Evolutionary conservation across 495 filamentous ascomycete genomes (phyloP), one percentile per base, ranked within the genome.

Genomic region (Xylaria scruposa): DNA sequence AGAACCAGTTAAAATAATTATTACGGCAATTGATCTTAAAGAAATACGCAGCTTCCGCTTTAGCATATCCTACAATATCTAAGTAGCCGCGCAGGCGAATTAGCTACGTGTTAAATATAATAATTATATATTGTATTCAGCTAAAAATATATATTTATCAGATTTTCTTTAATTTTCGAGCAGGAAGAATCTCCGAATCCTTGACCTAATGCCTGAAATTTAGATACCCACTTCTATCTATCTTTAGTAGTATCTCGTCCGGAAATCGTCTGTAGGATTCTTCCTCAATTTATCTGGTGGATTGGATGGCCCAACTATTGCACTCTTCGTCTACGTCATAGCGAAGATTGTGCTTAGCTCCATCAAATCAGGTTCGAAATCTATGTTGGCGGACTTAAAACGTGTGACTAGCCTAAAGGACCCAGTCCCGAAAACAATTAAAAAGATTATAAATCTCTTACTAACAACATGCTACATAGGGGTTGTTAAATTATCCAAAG

Each of bases 21-120:
- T 89, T 12, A 93, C 93, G 4, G 93, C 91, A 2, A 84, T 94
- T 0, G 92, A 96, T 69, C 82, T 97, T 1, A 92, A 95, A 77
- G 89, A 92, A 70, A 90, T 94, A 7, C 80, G 90, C 6, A 77
- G 77, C 13, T 87, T 78, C 65, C 82, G 91, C 12, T 87, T 75
- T 21, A 76, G 82, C 3, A 82, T 84, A 19, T 85, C 81, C n/a
- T 77, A 91, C 62, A 86, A 84, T 4, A 59, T 89, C 19, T 90
- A 93, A 78, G 87, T 89, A 12, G 80, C 68, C 79, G 26, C 26
- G 7, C 68, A 70, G 21, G 1, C 58, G 6, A 58, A 70, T 10
- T 70, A 61, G 5, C 17, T 26, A 15, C 15, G 67, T 7, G 44
- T 72, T 7, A 17, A 47, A 17, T 47, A 2, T 2, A 17, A 47